Conservation (phyloP, 2,329 filamentous ascomycete species). For the Venturia aucupariae region DNA sequence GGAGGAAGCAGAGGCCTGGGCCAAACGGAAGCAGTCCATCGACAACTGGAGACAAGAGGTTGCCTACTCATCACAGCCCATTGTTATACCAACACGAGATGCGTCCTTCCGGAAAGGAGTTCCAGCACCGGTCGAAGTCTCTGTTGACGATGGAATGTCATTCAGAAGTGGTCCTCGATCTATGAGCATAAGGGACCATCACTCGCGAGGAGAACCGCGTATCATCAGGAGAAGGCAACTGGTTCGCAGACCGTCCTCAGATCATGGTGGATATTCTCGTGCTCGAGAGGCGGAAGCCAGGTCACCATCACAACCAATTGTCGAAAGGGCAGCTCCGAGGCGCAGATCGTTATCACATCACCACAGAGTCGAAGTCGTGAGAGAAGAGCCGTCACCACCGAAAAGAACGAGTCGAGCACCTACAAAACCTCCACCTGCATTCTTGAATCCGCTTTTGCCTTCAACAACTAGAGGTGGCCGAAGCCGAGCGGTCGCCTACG, state of each 20-base stretch:
- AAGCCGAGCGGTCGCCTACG: not conserved
- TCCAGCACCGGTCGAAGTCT: constrained; percentile 3
- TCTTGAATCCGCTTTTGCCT: not conserved
- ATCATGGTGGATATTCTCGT: not conserved
- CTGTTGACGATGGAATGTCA: not conserved
- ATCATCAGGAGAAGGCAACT: not conserved
- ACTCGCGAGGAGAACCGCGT: not conserved
- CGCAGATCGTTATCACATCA: constrained; percentile 2
- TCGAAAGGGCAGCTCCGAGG: not conserved
- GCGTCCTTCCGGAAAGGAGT: constrained; percentile 1
- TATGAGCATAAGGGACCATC: not conserved
- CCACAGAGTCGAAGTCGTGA: not conserved
- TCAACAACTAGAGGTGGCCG: not conserved
- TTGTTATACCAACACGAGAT: constrained; percentile 2
- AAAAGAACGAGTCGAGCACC: not conserved
- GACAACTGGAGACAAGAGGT: constrained; percentile 12
- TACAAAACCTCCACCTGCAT: not conserved
- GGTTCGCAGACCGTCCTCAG: constrained; percentile 1
- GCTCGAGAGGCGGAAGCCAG: not conserved
- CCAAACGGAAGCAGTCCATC: not conserved
- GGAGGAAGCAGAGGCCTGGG: not conserved
- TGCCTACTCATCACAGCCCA: constrained; percentile 1
- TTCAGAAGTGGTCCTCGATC: not conserved
- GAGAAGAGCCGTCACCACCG: not conserved
- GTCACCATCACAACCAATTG: not conserved